Conservation (phyloP, 192 early-diverging fungal species). For the Bifiguratus adelaidae region DNA sequence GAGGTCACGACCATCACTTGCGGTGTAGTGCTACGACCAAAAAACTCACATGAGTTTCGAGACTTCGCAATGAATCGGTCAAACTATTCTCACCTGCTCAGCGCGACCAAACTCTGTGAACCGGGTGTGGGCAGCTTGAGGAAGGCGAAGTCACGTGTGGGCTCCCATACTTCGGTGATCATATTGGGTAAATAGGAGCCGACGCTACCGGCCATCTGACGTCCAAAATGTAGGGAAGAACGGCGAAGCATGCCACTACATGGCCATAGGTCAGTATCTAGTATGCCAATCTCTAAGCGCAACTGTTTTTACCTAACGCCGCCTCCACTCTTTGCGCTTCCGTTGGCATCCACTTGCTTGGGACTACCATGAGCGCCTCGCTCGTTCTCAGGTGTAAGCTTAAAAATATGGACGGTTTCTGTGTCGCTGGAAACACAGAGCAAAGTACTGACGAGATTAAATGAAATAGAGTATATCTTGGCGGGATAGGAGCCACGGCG, state of each 20-base stretch:
- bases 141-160: constrained; percentile 88
- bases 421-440: constrained; percentile 84
- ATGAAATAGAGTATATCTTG: constrained; percentile 85
- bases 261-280: neutral
- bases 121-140: constrained; percentile 75
- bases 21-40: constrained; percentile 37
- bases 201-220: constrained; percentile 66
- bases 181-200: constrained; percentile 80
- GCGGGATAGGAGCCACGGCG: constrained; percentile 89
- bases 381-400: constrained; percentile 35
- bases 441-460: constrained; percentile 58
- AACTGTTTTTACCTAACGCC: constrained; percentile 25
- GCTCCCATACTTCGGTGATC: constrained; percentile 92
- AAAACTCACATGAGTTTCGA: neutral
- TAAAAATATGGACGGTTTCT: constrained; percentile 95
- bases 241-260: constrained; percentile 40
- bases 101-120: constrained; percentile 63
- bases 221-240: constrained; percentile 45
- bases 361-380: neutral
- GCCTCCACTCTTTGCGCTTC: neutral
- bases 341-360: constrained; percentile 10
- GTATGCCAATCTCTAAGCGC: too few relatives aligned
- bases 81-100: constrained; percentile 43
- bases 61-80: neutral
- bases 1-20: constrained; percentile 87